Conservation (phyloP, 139 green algal genomes). For the Ulvella scutata region DNA sequence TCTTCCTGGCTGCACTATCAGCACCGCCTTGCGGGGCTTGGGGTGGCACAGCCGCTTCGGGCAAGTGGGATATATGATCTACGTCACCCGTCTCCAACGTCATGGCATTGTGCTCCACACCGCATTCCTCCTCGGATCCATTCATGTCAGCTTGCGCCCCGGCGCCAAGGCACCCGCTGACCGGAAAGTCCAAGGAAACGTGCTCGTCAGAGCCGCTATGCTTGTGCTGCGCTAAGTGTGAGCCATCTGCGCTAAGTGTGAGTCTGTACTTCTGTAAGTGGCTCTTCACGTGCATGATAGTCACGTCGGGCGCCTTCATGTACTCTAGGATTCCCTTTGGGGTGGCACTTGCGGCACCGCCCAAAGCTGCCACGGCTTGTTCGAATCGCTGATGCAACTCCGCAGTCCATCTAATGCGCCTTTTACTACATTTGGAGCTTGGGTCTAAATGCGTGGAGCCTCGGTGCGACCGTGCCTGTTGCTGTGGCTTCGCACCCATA, state of each 20-base stretch:
- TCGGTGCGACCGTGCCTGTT: too few relatives aligned
- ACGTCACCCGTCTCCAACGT: not conserved
- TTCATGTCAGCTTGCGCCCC: not conserved
- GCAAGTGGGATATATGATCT: not conserved
- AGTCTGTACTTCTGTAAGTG: slow-evolving; percentile 83
- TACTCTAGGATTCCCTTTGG: slow-evolving; percentile 50
- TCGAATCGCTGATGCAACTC: slow-evolving; percentile 37
- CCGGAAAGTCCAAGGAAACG: slow-evolving; percentile 42
- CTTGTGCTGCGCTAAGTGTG: not conserved
- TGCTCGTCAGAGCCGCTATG: not conserved
- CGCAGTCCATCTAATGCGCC: slow-evolving; percentile 40
- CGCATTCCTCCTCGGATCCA: not conserved
- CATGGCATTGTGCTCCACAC: not conserved
- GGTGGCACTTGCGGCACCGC: slow-evolving; percentile 37
- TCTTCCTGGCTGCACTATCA: not conserved
- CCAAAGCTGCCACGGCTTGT: slow-evolving; percentile 21
- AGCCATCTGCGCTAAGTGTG: slow-evolving; percentile 11
- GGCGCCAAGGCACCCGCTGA: slow-evolving; percentile 9
- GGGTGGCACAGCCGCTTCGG: not conserved
- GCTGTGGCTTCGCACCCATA: too few relatives aligned
- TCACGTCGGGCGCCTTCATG: slow-evolving; percentile 50
- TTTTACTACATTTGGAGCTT: too few relatives aligned
- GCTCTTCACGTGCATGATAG: slow-evolving; percentile 86
- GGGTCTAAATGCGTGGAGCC: too few relatives aligned
- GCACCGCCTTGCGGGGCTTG: not conserved